Conservation (phyloP, 495 filamentous ascomycete genomes). For the Talaromyces nanjingensis region DNA sequence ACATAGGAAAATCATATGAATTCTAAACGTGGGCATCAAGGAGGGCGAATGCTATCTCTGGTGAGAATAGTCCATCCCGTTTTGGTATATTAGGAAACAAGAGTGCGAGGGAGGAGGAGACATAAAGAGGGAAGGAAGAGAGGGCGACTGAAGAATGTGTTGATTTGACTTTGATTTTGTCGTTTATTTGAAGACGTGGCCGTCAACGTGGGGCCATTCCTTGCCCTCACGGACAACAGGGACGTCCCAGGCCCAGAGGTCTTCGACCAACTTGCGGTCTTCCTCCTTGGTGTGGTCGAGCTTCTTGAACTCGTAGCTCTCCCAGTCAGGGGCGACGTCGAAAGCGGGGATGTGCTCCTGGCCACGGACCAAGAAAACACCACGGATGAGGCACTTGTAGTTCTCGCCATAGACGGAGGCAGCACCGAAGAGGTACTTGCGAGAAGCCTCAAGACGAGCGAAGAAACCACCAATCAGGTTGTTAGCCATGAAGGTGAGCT, state of each 20-base stretch:
- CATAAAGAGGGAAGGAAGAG: slow-evolving; percentile 5
- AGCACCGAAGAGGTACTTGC: slow-evolving; percentile 96
- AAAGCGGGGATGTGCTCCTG: slow-evolving; percentile 82
- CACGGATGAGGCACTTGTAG: slow-evolving; percentile 82
- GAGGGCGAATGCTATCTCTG: background rate
- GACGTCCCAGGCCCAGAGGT: slow-evolving; percentile 87
- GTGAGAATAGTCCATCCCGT: background rate
- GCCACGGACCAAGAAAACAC: slow-evolving; percentile 90
- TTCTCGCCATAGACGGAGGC: slow-evolving; percentile 80
- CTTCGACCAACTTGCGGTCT: slow-evolving; percentile 77
- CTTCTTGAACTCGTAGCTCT: slow-evolving; percentile 94
- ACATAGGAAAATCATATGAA: slow-evolving; percentile 7
- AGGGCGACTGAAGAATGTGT: slow-evolving; percentile 10
- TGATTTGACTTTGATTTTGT: slow-evolving; percentile 3
- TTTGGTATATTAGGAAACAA: slow-evolving; percentile 1
- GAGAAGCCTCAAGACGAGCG: slow-evolving; percentile 90
- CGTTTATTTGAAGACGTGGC: slow-evolving; percentile 98
- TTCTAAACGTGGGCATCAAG: background rate
- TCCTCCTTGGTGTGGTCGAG: slow-evolving; percentile 78
- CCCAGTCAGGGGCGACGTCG: slow-evolving; percentile 92
- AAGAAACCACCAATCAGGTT: slow-evolving; percentile 98
- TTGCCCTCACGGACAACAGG: slow-evolving; percentile 72
- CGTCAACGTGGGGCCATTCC: slow-evolving; percentile 70
- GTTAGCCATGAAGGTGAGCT: slow-evolving; percentile 93
- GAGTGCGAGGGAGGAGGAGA: background rate